Evolutionary conservation across 225 moss, liverwort and hornwort species (phyloP).

Genomic region (Climacium dendroides): DNA sequence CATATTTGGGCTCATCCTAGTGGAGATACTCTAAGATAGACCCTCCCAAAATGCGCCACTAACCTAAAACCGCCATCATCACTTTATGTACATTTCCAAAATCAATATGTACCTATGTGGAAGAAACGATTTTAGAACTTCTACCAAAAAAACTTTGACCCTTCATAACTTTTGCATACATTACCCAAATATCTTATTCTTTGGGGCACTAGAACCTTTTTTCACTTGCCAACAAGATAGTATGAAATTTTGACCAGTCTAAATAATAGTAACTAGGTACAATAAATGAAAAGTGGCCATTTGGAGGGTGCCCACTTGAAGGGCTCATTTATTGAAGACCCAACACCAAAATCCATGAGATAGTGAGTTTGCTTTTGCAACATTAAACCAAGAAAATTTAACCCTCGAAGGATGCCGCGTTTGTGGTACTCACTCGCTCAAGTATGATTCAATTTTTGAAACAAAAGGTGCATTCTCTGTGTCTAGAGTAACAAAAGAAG

Average conservation of each 20-base stretch:
- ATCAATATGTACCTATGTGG: too few relatives aligned
- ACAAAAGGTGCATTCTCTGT: not conserved
- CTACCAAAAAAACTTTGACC: not conserved
- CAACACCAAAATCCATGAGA: fast-evolving
- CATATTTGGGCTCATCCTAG: not conserved
- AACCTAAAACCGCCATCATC: fast-evolving
- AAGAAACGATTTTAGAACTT: not conserved
- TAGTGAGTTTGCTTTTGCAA: not conserved
- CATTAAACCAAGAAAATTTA: not conserved
- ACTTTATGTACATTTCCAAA: too few relatives aligned
- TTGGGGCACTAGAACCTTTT: fast-evolving
- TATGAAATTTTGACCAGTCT: not conserved
- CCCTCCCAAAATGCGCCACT: fast-evolving
- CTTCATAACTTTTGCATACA: not conserved
- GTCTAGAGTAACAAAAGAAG: not conserved
- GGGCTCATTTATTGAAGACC: not conserved
- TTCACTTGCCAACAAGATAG: not conserved
- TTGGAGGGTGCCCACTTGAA: too few relatives aligned
- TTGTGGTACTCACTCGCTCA: not conserved
- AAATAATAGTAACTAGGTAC: not conserved
- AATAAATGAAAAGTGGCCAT: fast-evolving
- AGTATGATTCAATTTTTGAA: not conserved
- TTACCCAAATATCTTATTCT: not conserved
- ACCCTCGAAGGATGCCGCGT: not conserved
- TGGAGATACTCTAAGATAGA: not conserved